Evolutionary conservation across 495 filamentous ascomycete species (phyloP).

Genomic region (Neurospora sp.): DNA sequence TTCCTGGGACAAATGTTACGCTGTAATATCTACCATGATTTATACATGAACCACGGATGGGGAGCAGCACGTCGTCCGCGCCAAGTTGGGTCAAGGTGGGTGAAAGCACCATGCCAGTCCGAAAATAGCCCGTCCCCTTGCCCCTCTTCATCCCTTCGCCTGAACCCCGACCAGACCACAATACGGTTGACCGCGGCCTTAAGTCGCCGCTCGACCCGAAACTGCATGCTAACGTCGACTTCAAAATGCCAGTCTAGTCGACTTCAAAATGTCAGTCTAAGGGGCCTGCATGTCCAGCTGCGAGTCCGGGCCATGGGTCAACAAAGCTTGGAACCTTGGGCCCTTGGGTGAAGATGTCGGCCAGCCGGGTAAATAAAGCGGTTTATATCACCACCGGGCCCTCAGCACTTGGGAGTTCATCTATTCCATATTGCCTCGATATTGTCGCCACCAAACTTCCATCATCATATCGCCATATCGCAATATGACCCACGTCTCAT

Average conservation of each 20-base stretch:
- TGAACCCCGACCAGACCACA: background rate
- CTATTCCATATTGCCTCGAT: constrained; percentile 26
- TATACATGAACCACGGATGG: constrained; percentile 7
- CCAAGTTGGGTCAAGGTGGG: background rate
- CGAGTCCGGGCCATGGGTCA: background rate
- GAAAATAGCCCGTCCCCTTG: constrained; percentile 19
- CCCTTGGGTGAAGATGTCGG: background rate
- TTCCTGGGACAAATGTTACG: constrained; percentile 5
- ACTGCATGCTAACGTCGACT: background rate
- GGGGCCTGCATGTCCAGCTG: background rate
- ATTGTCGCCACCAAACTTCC: constrained; percentile 22
- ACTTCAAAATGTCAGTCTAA: background rate
- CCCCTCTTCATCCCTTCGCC: background rate
- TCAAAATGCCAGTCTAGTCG: background rate
- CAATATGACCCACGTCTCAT: constrained; percentile 4
- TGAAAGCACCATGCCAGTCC: constrained; percentile 12
- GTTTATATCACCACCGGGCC: constrained; percentile 17
- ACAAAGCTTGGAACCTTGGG: background rate
- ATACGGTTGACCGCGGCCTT: constrained; percentile 22
- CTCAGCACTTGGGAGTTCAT: constrained; percentile 19
- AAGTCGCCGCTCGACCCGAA: constrained; percentile 16
- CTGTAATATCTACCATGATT: constrained; percentile 8
- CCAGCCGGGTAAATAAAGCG: constrained; percentile 24
- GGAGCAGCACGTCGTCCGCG: background rate
- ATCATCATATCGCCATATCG: constrained; percentile 8